phyloP scores from a whole-genome alignment of 169 alveolate species.

The Eimeria mitis region DNA sequence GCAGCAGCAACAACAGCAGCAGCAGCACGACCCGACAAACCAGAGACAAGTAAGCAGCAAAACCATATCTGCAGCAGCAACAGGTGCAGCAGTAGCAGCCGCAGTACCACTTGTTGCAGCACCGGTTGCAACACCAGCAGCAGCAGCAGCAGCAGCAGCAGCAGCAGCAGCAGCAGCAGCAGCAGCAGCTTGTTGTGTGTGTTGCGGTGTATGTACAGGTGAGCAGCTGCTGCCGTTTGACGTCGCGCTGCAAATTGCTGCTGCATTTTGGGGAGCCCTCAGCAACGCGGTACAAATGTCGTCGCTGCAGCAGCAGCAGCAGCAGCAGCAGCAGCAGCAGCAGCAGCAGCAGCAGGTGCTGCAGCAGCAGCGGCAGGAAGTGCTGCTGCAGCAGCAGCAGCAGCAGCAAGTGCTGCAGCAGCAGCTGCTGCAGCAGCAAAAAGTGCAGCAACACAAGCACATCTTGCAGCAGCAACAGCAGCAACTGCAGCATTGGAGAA shows the following conservation, averaged over 20 bases:
- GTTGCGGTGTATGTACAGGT: constrained; percentile 53
- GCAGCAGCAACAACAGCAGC: constrained; percentile 22
- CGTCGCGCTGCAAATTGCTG: constrained; percentile 7
- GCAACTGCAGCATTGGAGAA: background rate
- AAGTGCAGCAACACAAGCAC: background rate
- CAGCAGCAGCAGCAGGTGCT: background rate
- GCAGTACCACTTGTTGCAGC: constrained; percentile 8
- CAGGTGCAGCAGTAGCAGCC: constrained; percentile 6
- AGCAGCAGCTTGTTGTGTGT: background rate
- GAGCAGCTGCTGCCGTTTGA: constrained; percentile 47
- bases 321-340: constrained; percentile 46
- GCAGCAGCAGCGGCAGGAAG: background rate
- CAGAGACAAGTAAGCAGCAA: background rate
- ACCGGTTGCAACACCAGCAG: background rate
- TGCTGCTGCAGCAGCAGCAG: background rate
- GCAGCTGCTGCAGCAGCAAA: background rate
- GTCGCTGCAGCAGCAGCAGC: constrained; percentile 54
- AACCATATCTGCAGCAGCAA: background rate
- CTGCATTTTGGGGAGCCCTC: constrained; percentile 42
- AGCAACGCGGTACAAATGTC: constrained; percentile 49
- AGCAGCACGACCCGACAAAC: background rate
- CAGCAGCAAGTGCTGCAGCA: background rate
- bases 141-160: background rate
- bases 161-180: too few species aligned
- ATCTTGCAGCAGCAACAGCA: background rate